phyloP scores from a whole-genome alignment of 139 green algal species.

The Mesotaenium endlicherianum region DNA sequence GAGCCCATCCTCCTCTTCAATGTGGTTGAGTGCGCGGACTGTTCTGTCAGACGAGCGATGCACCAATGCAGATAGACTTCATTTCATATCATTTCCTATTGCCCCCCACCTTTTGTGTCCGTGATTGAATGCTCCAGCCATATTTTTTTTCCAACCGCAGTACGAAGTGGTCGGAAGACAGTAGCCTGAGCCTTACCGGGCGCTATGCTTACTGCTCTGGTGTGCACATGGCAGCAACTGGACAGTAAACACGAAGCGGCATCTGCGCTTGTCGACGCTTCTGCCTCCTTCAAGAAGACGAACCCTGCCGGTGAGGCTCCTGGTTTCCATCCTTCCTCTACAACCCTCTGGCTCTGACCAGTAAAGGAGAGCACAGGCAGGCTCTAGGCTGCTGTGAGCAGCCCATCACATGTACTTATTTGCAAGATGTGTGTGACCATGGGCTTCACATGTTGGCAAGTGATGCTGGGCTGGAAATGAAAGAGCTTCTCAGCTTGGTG shows the following conservation, averaged over 20 bases:
- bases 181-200: too few species aligned
- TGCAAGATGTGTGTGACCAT: background rate
- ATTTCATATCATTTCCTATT: background rate
- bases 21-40: background rate
- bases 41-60: background rate
- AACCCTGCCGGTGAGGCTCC: slow-evolving; percentile 52
- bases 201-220: background rate
- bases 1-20: background rate
- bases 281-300: slow-evolving; percentile 78
- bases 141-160: too few species aligned
- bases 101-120: background rate
- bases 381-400: background rate
- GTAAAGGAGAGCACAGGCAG: background rate
- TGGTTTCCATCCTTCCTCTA: background rate
- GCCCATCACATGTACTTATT: background rate
- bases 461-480: too few species aligned
- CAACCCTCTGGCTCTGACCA: background rate
- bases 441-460: background rate
- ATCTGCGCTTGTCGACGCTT: slow-evolving; percentile 77
- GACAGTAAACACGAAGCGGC: slow-evolving; percentile 88
- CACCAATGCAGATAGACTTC: background rate
- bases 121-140: background rate
- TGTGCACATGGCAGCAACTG: slow-evolving; percentile 43
- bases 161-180: too few species aligned
- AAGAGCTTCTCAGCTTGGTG: too few species aligned